These are phyloP conservation scores for Auricularia cornea DNA, from an alignment of 768 basidiomycete genomes.

Conservation along the genomic window DNA sequence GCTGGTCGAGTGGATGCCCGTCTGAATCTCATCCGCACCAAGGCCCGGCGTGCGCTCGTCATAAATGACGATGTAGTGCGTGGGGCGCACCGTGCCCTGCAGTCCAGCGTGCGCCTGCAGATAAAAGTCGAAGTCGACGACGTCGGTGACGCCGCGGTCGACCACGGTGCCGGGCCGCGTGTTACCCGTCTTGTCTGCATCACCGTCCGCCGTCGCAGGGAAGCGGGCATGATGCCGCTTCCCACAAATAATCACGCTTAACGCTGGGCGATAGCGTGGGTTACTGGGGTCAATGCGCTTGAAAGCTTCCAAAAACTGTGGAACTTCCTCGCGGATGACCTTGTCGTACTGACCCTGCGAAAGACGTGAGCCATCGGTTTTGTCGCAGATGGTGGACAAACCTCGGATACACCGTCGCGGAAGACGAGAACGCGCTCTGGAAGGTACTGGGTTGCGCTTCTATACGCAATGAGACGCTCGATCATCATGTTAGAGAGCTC, in stretches of 20 bases:
- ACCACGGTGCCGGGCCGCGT: constrained; percentile 74
- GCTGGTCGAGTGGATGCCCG: constrained; percentile 57
- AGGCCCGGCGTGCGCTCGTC: constrained; percentile 53
- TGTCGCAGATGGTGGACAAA: background rate
- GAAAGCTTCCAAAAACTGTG: constrained; percentile 55
- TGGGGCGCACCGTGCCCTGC: constrained; percentile 50
- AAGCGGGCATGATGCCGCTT: constrained; percentile 62
- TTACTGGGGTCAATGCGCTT: constrained; percentile 36
- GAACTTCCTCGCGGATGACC: constrained; percentile 53
- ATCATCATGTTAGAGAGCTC: constrained; percentile 59
- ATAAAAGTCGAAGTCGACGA: constrained; percentile 44
- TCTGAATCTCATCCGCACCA: constrained; percentile 62
- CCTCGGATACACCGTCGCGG: constrained; percentile 70
- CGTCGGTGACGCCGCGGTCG: constrained; percentile 64
- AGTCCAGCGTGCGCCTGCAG: constrained; percentile 69
- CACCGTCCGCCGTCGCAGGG: constrained; percentile 41
- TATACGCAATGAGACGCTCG: constrained; percentile 41
- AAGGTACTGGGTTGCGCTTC: constrained; percentile 24
- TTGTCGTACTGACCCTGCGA: constrained; percentile 73
- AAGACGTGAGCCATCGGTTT: no score
- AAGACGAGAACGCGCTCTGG: constrained; percentile 67
- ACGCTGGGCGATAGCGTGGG: constrained; percentile 46
- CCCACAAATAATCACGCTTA: constrained; percentile 75
- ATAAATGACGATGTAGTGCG: constrained; percentile 69
- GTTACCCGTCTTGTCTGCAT: constrained; percentile 62